Base-by-base conservation (phyloP, 2,329 filamentous ascomycete genomes). In the Macroventuria anomochaeta region DNA sequence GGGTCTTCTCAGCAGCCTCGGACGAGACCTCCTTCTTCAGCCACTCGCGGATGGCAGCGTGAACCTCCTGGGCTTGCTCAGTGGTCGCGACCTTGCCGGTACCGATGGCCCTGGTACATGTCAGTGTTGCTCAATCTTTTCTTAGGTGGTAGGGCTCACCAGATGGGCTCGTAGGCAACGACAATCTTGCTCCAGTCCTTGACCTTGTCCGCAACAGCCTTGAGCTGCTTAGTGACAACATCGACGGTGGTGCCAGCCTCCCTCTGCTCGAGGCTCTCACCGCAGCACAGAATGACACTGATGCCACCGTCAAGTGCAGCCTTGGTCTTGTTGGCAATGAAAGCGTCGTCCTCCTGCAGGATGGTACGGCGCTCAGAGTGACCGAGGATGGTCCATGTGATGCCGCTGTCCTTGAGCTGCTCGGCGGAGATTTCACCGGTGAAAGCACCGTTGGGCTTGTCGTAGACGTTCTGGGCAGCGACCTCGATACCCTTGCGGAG, bases 111-210 rank as follows among this genome's bases (percentile, higher is more conserved):
- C 81, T 83, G 60, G 3, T 43, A 21, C 20, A 5, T n/a, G 44
- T 71, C 52, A 71, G 61, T 39, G 0, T 7, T 29, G 17, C 13
- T n/a, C 15, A 12, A 10, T 20, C 46, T 7, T 11, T 29, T 31
- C 6, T 7, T 15, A 3, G 6, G 5, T 5, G 11, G 15, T 7
- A 13, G n/a, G 43, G 34, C 64, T 53, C 86, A 92, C 93, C 95
- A 99, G 83, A 99, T 96, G 72, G 95, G 95, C 85, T 99, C 95
- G 80, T 99, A 99, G 72, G 95, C 95, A 71, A 99, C 85, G 75
- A 99, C 95, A 63, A 99, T 85, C 83, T 95, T 95, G 72, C 82
- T 85, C 95, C 95, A 99, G 81, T 96, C 90, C 69, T 85, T 81
- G 73, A 91, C 81, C 81, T 89, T 83, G 76, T 92, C 88, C 51